Percentiles rank a stretch among this genome's conserved stretches.
These are phyloP conservation scores for Xylariaceae sp. DNA, from an alignment of 2,329 filamentous ascomycete genomes.

Conservation along the genomic window DNA sequence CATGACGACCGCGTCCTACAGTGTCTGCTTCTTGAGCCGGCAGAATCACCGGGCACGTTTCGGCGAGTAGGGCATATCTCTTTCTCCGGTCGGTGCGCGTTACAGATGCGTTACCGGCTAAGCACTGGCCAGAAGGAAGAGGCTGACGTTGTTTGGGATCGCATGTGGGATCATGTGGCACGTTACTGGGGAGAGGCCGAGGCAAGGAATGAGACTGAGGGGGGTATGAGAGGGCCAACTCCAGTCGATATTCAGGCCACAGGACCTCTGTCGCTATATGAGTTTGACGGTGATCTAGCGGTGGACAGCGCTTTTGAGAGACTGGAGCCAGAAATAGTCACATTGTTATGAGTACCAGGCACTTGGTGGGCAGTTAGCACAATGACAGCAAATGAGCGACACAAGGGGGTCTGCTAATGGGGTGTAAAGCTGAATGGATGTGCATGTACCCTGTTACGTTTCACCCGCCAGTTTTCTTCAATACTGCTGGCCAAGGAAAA, in stretches of 20 bases:
- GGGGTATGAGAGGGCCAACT: no score
- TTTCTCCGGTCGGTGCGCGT: conserved; percentile 1
- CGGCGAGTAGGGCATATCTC: conserved; percentile 1
- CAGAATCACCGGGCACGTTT: not conserved
- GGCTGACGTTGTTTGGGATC: conserved; percentile 1
- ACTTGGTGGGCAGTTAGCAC: no score
- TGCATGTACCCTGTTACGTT: no score
- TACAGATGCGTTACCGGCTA: conserved; percentile 3
- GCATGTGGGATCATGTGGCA: conserved; percentile 1
- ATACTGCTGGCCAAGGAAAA: conserved; percentile 8
- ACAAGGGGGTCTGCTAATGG: no score
- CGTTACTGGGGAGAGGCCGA: conserved; percentile 1
- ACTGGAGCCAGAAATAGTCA: conserved; percentile 1
- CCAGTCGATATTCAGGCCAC: no score
- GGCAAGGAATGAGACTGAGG: not conserved
- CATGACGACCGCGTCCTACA: not conserved
- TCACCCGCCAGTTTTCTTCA: no score
- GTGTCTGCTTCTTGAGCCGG: conserved; percentile 1
- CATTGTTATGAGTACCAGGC: conserved; percentile 3
- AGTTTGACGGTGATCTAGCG: not conserved
- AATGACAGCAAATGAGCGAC: no score
- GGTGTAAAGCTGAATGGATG: no score
- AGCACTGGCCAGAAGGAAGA: not conserved
- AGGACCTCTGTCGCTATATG: not conserved
- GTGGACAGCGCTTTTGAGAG: not conserved